Evolutionary conservation across 2,329 filamentous ascomycete genomes (phyloP).

Genomic region (Colletotrichum camelliae): DNA sequence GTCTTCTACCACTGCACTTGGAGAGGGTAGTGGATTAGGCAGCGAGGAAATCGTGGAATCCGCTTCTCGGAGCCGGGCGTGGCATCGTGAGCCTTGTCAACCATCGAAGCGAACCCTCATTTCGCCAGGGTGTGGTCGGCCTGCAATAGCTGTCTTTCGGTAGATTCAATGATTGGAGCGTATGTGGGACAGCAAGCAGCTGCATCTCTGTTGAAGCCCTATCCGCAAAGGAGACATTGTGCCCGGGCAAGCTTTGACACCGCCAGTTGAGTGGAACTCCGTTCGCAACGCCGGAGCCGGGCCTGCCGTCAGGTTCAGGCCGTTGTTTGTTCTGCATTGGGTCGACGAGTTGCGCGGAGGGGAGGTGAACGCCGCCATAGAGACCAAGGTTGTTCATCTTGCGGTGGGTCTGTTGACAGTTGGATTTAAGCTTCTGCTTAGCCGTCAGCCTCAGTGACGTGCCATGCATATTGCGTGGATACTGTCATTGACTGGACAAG

Average conservation of each 20-base stretch:
- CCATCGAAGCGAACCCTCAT: background rate
- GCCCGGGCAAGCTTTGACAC: background rate
- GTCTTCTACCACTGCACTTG: background rate
- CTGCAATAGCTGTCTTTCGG: background rate
- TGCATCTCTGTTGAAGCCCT: background rate
- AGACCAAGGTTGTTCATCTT: background rate
- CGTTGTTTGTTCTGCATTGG: background rate
- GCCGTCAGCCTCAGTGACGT: background rate
- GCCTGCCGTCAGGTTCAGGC: background rate
- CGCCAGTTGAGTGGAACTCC: constrained; percentile 4
- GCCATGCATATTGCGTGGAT: background rate
- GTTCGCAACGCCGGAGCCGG: background rate
- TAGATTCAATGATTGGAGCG: background rate
- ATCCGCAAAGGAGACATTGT: background rate
- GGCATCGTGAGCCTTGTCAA: background rate
- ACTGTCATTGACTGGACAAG: background rate
- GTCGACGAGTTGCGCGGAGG: background rate
- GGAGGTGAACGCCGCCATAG: background rate
- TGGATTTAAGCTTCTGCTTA: background rate
- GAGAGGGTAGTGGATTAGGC: background rate
- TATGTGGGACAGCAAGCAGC: background rate
- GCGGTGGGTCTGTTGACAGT: background rate
- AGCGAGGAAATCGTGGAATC: background rate
- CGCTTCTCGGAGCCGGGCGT: background rate
- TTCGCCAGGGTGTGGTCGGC: background rate